These are phyloP conservation scores for Zychaea mexicana DNA, from an alignment of 371 early-diverging fungal genomes.

Conservation along the genomic window DNA sequence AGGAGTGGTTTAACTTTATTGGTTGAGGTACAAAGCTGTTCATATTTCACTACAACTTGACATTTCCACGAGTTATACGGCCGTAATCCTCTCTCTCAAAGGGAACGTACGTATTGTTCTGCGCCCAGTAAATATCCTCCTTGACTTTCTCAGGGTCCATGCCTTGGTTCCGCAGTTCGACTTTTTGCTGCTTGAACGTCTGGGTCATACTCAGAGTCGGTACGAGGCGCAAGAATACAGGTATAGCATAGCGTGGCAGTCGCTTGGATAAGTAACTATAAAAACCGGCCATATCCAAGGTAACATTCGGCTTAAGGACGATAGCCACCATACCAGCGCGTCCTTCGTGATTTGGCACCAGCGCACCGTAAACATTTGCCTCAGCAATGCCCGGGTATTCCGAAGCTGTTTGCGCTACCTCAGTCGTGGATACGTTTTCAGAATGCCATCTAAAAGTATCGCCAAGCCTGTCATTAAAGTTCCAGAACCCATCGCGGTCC, in stretches of 20 bases:
- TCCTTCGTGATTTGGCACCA: slow-evolving; percentile 61
- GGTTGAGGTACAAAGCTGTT: too few species aligned
- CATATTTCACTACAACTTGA: neutral
- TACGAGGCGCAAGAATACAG: slow-evolving; percentile 55
- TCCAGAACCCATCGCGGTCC: slow-evolving; percentile 60
- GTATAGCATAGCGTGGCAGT: slow-evolving; percentile 64
- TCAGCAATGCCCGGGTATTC: slow-evolving; percentile 62
- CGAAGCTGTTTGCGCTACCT: slow-evolving; percentile 62
- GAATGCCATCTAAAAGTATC: slow-evolving; percentile 73
- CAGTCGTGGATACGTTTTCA: slow-evolving; percentile 74
- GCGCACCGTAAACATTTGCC: slow-evolving; percentile 64
- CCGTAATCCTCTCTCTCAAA: slow-evolving; percentile 37
- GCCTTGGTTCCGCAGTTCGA: slow-evolving; percentile 47
- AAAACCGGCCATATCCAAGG: slow-evolving; percentile 33
- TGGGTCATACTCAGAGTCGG: slow-evolving; percentile 48
- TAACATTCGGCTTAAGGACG: slow-evolving; percentile 26
- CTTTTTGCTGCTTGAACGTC: slow-evolving; percentile 63
- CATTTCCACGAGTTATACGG: neutral
- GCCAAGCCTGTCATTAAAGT: slow-evolving; percentile 75
- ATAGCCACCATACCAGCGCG: slow-evolving; percentile 79
- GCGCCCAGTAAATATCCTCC: slow-evolving; percentile 46
- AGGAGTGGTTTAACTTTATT: too few species aligned
- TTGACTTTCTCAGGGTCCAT: slow-evolving; percentile 34
- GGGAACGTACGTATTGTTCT: slow-evolving; percentile 49
- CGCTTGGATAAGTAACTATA: slow-evolving; percentile 30